Evolutionary conservation across 495 filamentous ascomycete species (phyloP).

Genomic region (Acidiella bohemica): DNA sequence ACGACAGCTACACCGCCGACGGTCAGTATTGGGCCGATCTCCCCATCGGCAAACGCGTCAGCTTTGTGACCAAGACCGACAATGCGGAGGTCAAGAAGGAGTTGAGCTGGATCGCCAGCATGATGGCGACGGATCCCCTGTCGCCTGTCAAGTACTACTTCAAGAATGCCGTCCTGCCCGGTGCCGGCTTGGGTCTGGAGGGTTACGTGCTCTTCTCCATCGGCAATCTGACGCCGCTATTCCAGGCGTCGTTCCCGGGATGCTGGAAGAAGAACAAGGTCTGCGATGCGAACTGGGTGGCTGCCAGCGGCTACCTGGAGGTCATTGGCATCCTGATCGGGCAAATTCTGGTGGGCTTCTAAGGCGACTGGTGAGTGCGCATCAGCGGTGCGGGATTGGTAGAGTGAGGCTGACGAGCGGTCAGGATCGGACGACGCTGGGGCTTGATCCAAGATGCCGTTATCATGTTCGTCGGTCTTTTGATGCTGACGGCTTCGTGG

Average conservation of each 20-base stretch:
- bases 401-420: no score
- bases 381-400: no score
- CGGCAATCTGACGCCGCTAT: slow-evolving; percentile 69
- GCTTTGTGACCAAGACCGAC: slow-evolving; percentile 60
- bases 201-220: slow-evolving; percentile 93
- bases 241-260: slow-evolving; percentile 48
- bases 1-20: slow-evolving; percentile 64
- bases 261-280: slow-evolving; percentile 57
- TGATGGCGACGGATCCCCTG: slow-evolving; percentile 70
- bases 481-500: slow-evolving; percentile 82
- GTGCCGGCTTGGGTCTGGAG: slow-evolving; percentile 77
- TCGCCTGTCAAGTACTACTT: slow-evolving; percentile 68
- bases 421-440: slow-evolving; percentile 80
- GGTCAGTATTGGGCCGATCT: slow-evolving; percentile 87
- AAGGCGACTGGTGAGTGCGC: slow-evolving; percentile 36
- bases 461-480: slow-evolving; percentile 78
- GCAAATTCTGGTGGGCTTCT: slow-evolving; percentile 35
- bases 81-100: slow-evolving; percentile 51
- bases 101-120: slow-evolving; percentile 47
- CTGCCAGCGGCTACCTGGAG: slow-evolving; percentile 70
- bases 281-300: slow-evolving; percentile 62
- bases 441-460: slow-evolving; percentile 84
- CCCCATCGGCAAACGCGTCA: slow-evolving; percentile 45
- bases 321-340: slow-evolving; percentile 80
- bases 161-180: slow-evolving; percentile 74